Conservation (phyloP, 1,139 yeast species). For the Torulaspora globosa region DNA sequence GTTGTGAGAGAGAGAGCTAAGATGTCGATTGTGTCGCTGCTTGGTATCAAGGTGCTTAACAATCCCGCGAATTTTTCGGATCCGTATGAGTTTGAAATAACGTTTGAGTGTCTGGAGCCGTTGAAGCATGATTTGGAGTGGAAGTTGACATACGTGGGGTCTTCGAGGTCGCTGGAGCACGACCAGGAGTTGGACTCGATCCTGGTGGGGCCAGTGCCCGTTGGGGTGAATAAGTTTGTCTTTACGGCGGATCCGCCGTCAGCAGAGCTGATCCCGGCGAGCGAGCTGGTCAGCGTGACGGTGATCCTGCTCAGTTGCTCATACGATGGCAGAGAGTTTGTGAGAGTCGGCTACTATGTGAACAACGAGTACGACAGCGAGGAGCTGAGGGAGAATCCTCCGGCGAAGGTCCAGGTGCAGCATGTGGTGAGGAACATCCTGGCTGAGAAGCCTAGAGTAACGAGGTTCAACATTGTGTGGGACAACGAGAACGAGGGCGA, state of each 20-base stretch:
- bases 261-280: conserved; percentile 91
- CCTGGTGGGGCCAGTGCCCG: conserved; percentile 96
- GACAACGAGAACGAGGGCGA: conserved; percentile 58
- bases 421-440: conserved; percentile 89
- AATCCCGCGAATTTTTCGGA: conserved; percentile 94
- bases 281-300: conserved; percentile 90
- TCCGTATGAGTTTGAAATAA: conserved; percentile 93
- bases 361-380: conserved; percentile 94
- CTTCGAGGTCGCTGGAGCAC: conserved; percentile 86
- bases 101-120: conserved; percentile 93
- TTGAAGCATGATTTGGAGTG: conserved; percentile 91
- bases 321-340: conserved; percentile 90
- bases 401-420: conserved; percentile 83
- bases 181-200: conserved; percentile 96
- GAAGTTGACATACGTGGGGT: conserved; percentile 95
- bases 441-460: conserved; percentile 97
- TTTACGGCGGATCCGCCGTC: conserved; percentile 96
- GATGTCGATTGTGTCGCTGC: conserved; percentile 91
- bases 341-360: conserved; percentile 94
- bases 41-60: conserved; percentile 87
- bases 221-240: conserved; percentile 88
- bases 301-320: conserved; percentile 90
- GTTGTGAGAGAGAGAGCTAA: not conserved
- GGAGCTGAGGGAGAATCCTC: conserved; percentile 90
- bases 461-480: conserved; percentile 96